Conservation (phyloP, 768 basidiomycete species). For the Agrocybe pediades region DNA sequence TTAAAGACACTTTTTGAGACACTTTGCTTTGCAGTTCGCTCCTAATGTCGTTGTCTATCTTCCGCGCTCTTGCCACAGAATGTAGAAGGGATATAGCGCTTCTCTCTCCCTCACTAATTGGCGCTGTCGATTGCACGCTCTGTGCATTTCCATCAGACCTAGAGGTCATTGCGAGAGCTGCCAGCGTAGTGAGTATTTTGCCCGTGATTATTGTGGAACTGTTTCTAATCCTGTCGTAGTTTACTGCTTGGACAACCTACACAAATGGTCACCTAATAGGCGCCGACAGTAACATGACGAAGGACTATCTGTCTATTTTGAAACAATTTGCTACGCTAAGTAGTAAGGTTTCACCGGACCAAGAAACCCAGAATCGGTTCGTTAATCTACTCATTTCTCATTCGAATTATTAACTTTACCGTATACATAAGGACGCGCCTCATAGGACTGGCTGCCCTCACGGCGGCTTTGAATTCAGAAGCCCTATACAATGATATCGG, state of each 20-base stretch:
- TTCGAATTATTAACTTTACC: background rate
- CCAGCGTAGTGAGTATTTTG: constrained; percentile 66
- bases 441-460: constrained; percentile 83
- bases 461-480: constrained; percentile 81
- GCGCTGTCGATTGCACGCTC: constrained; percentile 62
- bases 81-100: constrained; percentile 83
- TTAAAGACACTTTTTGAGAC: constrained; percentile 6
- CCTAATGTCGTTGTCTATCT: constrained; percentile 80
- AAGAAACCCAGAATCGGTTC: constrained; percentile 76
- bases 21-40: constrained; percentile 56
- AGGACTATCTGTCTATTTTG: constrained; percentile 70
- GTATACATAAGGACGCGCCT: constrained; percentile 67
- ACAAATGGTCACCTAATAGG: constrained; percentile 86
- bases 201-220: background rate
- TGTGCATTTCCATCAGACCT: constrained; percentile 61
- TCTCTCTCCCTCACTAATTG: constrained; percentile 68
- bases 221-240: constrained; percentile 44
- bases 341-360: constrained; percentile 52
- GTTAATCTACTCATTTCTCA: constrained; percentile 4
- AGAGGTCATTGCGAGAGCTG: constrained; percentile 76
- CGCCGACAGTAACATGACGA: constrained; percentile 69
- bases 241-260: constrained; percentile 90
- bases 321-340: constrained; percentile 66
- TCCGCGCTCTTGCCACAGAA: constrained; percentile 82
- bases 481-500: constrained; percentile 72